A percentile compares a stretch with the other conserved stretches of the same genome.
phyloP scores from a whole-genome alignment of 495 filamentous ascomycete species.

The Aspergillus coremiiformis region DNA sequence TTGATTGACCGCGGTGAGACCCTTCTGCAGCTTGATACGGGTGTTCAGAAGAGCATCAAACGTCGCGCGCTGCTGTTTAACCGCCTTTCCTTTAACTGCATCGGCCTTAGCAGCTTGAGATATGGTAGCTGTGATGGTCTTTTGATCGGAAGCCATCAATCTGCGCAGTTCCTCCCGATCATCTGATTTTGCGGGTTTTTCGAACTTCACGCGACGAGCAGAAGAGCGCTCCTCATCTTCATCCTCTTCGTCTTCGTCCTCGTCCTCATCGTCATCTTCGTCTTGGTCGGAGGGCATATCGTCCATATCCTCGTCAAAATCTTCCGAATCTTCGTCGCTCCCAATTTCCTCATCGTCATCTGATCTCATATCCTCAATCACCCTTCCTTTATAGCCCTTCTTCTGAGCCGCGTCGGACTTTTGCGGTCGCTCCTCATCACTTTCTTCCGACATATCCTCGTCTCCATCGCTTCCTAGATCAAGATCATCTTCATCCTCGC shows the following conservation, averaged over 20 bases:
- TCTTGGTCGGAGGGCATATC: constrained; percentile 14
- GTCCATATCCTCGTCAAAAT: constrained; percentile 16
- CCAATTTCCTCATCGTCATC: constrained; percentile 17
- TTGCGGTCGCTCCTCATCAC: constrained; percentile 10
- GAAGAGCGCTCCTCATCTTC: constrained; percentile 23
- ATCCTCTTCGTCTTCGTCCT: constrained; percentile 30
- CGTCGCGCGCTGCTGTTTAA: constrained; percentile 71
- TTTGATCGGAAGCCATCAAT: constrained; percentile 66
- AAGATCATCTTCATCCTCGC: constrained; percentile 48
- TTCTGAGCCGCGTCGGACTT: constrained; percentile 39
- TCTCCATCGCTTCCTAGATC: constrained; percentile 28
- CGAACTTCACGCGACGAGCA: constrained; percentile 18
- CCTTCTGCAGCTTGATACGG: constrained; percentile 87
- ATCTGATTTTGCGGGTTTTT: constrained; percentile 23
- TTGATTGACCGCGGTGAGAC: constrained; percentile 72
- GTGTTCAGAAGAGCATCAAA: constrained; percentile 84
- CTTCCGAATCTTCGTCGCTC: constrained; percentile 12
- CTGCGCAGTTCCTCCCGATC: constrained; percentile 55
- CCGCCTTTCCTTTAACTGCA: constrained; percentile 73
- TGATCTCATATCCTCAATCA: constrained; percentile 15
- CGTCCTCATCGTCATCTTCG: constrained; percentile 35
- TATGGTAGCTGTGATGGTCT: constrained; percentile 58
- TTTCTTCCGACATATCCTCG: constrained; percentile 28
- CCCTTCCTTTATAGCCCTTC: constrained; percentile 20
- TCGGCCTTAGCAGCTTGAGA: constrained; percentile 70